Evolutionary conservation across 208 protist species (phyloP).

Genomic region (Leptomonas seymouri): DNA sequence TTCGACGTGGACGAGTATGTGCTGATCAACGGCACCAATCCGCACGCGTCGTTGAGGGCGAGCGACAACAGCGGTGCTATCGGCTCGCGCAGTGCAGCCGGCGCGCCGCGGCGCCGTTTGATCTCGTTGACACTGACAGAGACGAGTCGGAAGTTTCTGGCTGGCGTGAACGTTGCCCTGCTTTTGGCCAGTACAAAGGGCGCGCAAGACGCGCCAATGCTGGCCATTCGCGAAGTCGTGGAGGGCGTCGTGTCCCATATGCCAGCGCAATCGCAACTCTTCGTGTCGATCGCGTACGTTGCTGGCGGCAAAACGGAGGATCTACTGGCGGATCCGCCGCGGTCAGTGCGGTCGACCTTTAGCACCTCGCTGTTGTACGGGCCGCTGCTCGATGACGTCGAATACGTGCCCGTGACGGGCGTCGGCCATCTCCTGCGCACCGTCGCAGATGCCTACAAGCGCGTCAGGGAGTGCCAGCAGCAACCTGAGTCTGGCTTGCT

Average conservation of each 20-base stretch:
- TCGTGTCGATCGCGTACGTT: conserved; percentile 44
- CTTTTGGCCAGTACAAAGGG: conserved; percentile 47
- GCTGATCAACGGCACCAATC: conserved; percentile 25
- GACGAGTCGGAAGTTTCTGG: conserved; percentile 53
- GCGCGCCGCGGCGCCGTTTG: conserved; percentile 16
- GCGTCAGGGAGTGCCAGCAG: conserved; percentile 7
- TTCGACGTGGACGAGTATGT: conserved; percentile 74
- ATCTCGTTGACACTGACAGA: conserved; percentile 51
- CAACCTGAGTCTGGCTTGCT: conserved; percentile 38
- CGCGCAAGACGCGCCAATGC: conserved; percentile 33
- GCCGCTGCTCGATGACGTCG: conserved; percentile 50
- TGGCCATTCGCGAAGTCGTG: conserved; percentile 44
- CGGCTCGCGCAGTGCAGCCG: not conserved
- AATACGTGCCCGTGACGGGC: conserved; percentile 43
- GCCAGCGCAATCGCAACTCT: conserved; percentile 42
- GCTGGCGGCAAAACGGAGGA: conserved; percentile 51
- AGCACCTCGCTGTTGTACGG: conserved; percentile 40
- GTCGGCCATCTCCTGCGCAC: conserved; percentile 16
- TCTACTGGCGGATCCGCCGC: conserved; percentile 31
- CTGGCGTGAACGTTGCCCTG: conserved; percentile 64
- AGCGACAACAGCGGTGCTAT: not conserved
- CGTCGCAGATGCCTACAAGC: conserved; percentile 29
- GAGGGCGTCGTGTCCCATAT: conserved; percentile 42
- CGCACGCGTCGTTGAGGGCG: not conserved
- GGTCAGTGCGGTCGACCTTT: conserved; percentile 36